Evolutionary conservation across 2,329 filamentous ascomycete genomes (phyloP).

Genomic region (Claviceps lovelessii): DNA sequence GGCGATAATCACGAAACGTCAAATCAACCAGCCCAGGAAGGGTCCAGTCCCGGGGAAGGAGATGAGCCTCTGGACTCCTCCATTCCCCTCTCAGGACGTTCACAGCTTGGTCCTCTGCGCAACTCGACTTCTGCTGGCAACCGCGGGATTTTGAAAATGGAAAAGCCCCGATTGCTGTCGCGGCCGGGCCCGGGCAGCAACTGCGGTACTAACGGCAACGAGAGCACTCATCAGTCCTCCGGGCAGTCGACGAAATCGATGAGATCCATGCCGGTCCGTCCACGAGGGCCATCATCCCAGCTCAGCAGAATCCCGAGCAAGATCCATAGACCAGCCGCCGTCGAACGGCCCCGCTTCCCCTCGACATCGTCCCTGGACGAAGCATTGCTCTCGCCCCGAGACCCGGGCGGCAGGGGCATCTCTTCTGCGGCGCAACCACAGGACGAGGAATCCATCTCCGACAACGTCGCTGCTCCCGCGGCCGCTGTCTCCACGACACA

Average conservation of each 20-base stretch:
- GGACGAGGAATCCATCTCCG: neutral
- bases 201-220: constrained; percentile 33
- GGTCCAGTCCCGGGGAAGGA: constrained; percentile 9
- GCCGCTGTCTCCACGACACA: neutral
- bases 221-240: constrained; percentile 27
- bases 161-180: constrained; percentile 16
- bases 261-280: constrained; percentile 15
- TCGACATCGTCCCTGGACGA: constrained; percentile 21
- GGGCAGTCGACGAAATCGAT: constrained; percentile 12
- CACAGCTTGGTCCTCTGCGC: constrained; percentile 36
- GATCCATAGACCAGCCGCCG: neutral
- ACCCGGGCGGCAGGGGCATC: constrained; percentile 6
- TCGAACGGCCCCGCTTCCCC: constrained; percentile 12
- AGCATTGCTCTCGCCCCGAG: constrained; percentile 15
- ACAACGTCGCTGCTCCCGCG: neutral
- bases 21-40: constrained; percentile 12
- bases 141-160: constrained; percentile 16
- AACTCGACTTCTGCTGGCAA: constrained; percentile 39
- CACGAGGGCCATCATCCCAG: constrained; percentile 2
- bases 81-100: constrained; percentile 31
- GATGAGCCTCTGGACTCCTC: constrained; percentile 22
- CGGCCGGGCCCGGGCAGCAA: constrained; percentile 24
- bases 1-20: constrained; percentile 18
- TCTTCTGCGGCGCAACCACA: neutral
- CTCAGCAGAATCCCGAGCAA: constrained; percentile 1